These are phyloP conservation scores for Globisporangium iwayamae DNA, from an alignment of 352 stramenopile genomes.

Conservation along the genomic window DNA sequence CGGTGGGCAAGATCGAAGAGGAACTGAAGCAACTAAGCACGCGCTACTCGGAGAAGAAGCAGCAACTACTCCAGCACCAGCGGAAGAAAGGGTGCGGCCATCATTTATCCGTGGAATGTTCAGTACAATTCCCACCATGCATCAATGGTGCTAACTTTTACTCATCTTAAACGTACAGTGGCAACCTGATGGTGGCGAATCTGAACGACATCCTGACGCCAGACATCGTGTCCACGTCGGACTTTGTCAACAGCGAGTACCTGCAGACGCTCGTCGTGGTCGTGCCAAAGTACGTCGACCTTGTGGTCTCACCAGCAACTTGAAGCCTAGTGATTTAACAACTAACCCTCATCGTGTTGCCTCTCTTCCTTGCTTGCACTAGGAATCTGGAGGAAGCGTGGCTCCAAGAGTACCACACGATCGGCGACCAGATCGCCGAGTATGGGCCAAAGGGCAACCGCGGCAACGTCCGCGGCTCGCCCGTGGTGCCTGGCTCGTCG, in stretches of 20 bases:
- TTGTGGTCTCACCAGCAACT: background rate
- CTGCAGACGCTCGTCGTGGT: constrained; percentile 96
- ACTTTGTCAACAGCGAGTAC: constrained; percentile 97
- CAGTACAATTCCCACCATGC: background rate
- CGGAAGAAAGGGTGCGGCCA: constrained; percentile 87
- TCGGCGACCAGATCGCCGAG: constrained; percentile 87
- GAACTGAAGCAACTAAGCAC: constrained; percentile 94
- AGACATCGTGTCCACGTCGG: constrained; percentile 81
- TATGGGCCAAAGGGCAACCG: constrained; percentile 89
- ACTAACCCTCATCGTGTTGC: background rate
- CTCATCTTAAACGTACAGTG: constrained; percentile 27
- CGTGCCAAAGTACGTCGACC: constrained; percentile 79
- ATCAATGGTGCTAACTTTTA: background rate
- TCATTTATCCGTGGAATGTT: background rate
- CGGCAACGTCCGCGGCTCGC: constrained; percentile 91
- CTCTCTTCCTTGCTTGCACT: constrained; percentile 3
- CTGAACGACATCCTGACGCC: constrained; percentile 93
- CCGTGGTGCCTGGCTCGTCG: constrained; percentile 92
- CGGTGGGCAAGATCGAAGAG: constrained; percentile 94
- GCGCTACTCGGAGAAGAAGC: constrained; percentile 94
- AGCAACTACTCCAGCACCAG: constrained; percentile 84
- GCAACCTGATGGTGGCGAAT: constrained; percentile 94
- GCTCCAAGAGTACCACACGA: constrained; percentile 83
- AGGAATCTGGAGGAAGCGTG: constrained; percentile 88
- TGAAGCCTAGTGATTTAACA: background rate